A percentile compares a stretch with the other conserved stretches of the same genome.
Evolutionary conservation across 768 basidiomycete genomes (phyloP).

Genomic region (Amanita rubescens): DNA sequence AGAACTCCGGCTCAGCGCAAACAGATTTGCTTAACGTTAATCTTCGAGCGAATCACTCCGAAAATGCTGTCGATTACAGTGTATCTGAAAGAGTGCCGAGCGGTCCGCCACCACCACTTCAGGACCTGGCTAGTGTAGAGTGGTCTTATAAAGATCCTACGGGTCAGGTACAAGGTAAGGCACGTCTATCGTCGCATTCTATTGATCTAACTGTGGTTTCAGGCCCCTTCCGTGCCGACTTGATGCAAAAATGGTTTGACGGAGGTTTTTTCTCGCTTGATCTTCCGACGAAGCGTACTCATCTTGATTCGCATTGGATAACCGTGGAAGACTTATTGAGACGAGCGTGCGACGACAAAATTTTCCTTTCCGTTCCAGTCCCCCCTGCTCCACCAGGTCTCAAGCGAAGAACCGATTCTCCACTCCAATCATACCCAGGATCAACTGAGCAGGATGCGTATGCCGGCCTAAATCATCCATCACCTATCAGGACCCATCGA

Average conservation of each 20-base stretch:
- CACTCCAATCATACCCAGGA: constrained; percentile 30
- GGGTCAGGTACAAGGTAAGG: constrained; percentile 83
- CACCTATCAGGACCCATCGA: constrained; percentile 52
- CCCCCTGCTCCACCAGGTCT: constrained; percentile 48
- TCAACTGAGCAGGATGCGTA: constrained; percentile 30
- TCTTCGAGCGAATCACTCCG: background rate
- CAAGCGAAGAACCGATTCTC: constrained; percentile 39
- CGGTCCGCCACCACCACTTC: constrained; percentile 27
- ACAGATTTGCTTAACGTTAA: background rate
- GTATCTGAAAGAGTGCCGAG: constrained; percentile 8
- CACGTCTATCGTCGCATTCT: constrained; percentile 3
- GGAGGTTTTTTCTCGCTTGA: constrained; percentile 83
- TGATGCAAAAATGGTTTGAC: constrained; percentile 94
- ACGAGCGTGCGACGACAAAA: constrained; percentile 43
- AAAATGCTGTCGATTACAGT: constrained; percentile 6
- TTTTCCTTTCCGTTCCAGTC: constrained; percentile 53
- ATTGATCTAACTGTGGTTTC: background rate
- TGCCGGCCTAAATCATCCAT: constrained; percentile 58
- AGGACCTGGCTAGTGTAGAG: constrained; percentile 56
- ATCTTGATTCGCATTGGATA: constrained; percentile 60
- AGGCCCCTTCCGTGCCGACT: constrained; percentile 85
- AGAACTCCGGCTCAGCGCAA: background rate
- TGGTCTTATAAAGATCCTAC: constrained; percentile 94
- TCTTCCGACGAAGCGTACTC: constrained; percentile 78
- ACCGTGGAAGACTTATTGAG: constrained; percentile 53